phyloP scores from a whole-genome alignment of 352 stramenopile genomes.

The Phytophthora pseudosyringae region DNA sequence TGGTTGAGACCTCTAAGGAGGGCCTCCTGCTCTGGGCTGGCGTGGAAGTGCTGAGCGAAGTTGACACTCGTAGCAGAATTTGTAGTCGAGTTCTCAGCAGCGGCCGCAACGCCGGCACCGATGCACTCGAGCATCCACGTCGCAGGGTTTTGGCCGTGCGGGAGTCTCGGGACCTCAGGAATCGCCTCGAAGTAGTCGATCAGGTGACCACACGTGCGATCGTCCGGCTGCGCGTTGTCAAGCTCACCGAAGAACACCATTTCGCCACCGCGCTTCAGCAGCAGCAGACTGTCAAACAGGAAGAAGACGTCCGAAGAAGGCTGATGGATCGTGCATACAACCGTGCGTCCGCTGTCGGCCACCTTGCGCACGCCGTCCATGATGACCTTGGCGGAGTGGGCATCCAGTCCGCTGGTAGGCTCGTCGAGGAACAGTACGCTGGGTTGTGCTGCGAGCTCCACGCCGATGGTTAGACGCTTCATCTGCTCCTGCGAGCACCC shows the following conservation, averaged over 20 bases:
- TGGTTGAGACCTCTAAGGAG: slow-evolving; percentile 9
- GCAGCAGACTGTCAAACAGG: slow-evolving; percentile 78
- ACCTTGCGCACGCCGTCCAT: slow-evolving; percentile 83
- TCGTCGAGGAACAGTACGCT: slow-evolving; percentile 88
- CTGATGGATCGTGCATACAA: slow-evolving; percentile 49
- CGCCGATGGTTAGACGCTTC: slow-evolving; percentile 79
- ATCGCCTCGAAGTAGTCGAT: slow-evolving; percentile 54
- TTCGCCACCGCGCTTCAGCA: slow-evolving; percentile 70
- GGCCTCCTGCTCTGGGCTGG: slow-evolving; percentile 10
- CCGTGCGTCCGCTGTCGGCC: slow-evolving; percentile 61
- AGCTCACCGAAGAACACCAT: slow-evolving; percentile 69
- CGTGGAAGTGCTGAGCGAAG: slow-evolving; percentile 32
- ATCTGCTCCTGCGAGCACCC: slow-evolving; percentile 52
- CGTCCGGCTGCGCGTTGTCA: slow-evolving; percentile 12
- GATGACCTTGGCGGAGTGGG: slow-evolving; percentile 80
- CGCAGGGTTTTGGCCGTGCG: slow-evolving; percentile 40
- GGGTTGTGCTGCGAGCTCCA: slow-evolving; percentile 89
- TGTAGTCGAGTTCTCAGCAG: slow-evolving; percentile 5
- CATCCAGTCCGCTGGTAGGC: slow-evolving; percentile 67
- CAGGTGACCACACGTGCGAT: slow-evolving; percentile 27
- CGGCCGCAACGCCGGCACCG: slow-evolving; percentile 28
- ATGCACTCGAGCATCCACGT: slow-evolving; percentile 34
- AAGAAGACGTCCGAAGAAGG: neutral
- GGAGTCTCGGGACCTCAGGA: slow-evolving; percentile 24
- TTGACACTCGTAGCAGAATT: slow-evolving; percentile 18